A percentile compares a stretch with the other conserved stretches of the same genome.
phyloP scores from a whole-genome alignment of 352 stramenopile genomes.

The Proteromonas lacertae region DNA sequence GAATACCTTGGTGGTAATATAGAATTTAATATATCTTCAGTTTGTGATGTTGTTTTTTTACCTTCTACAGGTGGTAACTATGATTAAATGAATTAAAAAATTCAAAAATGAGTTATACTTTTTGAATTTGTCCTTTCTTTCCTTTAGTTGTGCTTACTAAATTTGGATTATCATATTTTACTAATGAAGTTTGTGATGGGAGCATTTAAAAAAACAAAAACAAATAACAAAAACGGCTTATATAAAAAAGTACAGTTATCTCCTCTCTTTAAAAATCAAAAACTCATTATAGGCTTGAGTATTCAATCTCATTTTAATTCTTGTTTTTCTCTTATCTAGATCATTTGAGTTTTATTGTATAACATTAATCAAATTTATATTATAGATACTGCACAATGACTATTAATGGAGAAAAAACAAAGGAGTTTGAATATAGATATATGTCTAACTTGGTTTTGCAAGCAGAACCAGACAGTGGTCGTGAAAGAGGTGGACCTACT shows the following conservation, averaged over 20 bases:
- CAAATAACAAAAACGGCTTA: too few relatives aligned
- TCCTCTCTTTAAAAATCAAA: too few relatives aligned
- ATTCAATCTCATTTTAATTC: too few relatives aligned
- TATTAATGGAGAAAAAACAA: constrained; percentile 38
- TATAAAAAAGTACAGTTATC: too few relatives aligned
- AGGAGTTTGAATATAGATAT: constrained; percentile 52
- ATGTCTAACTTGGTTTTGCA: constrained; percentile 74
- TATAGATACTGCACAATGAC: constrained; percentile 37
- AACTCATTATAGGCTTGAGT: too few relatives aligned
- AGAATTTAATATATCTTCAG: constrained; percentile 5
- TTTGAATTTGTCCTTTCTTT: neutral
- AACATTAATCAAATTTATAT: neutral
- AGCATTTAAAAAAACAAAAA: too few relatives aligned
- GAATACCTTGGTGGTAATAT: constrained; percentile 4
- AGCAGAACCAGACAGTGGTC: constrained; percentile 25
- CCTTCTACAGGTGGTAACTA: constrained; percentile 6
- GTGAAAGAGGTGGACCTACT: constrained; percentile 11
- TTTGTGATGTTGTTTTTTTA: constrained; percentile 7
- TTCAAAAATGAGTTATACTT: too few relatives aligned
- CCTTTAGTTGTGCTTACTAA: neutral
- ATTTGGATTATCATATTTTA: constrained; percentile 2
- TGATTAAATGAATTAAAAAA: too few relatives aligned
- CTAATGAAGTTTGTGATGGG: neutral
- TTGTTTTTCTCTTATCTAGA: constrained; percentile 1
- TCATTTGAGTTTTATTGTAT: neutral